Evolutionary conservation across 495 filamentous ascomycete genomes (phyloP), one percentile per base, ranked within the genome.

Genomic region (Extremus antarcticus): DNA sequence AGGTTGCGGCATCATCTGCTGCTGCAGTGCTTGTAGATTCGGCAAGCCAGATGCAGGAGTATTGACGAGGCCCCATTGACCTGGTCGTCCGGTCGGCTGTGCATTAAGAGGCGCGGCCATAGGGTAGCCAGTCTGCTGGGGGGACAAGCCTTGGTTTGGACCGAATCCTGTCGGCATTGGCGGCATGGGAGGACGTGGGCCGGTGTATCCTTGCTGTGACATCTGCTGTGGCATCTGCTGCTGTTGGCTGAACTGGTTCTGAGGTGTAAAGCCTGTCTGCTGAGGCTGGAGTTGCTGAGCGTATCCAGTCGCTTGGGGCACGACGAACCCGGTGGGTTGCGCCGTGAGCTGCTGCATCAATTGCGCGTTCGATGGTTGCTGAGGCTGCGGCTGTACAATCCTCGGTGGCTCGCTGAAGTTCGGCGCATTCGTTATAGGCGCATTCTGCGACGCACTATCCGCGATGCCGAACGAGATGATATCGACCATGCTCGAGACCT

Each of bases 401-500:
- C 80, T 69, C 24, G 77, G 61, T 47, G 79, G 74, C 24, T 77
- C 70, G 68, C 81, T 83, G 66, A 96, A 95, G 57, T 82, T 88
- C 9, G 91, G 87, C 23, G 80, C 82, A 71, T 92, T 95, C 35
- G 75, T 83, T 54, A 71, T 71, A 7, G 71, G 65, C 17, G 74
- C 65, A 32, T 74, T 63, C 13, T 71, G 70, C 17, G 22, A 22
- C 56, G 84, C 79, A 17, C 71, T 76, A 16, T 90, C 94, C 0
- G 82, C 81, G 19, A 96, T 81, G 55, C 87, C 87, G 67, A 97
- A 97, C 19, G 91, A 95, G 59, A 99, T 99, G 43, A 97, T 97
- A 65, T 99, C 94, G 32, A 99, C 94, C 92, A 99, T 97, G 65
- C 94, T 94, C 10, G 91, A 96, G 25, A 99, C 94, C 70, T 99